Conservation (phyloP, 164 flowering plant genomes). For the Magnolia kwangsiensis region DNA sequence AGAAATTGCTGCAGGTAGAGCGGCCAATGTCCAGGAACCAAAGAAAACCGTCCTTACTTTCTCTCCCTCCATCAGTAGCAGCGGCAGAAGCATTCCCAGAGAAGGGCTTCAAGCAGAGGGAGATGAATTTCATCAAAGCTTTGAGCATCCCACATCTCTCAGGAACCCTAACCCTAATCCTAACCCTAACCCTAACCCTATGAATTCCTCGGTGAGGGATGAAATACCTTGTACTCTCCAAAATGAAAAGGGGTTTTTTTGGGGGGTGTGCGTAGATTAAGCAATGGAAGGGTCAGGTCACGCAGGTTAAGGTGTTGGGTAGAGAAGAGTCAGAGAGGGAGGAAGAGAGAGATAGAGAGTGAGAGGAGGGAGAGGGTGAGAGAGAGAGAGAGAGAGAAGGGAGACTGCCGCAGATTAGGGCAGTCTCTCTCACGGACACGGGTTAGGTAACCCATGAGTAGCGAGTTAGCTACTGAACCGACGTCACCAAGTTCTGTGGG, state of each 20-base stretch:
- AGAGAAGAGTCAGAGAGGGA: constrained; percentile 19
- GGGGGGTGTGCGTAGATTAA: not conserved
- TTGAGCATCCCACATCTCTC: too few relatives aligned
- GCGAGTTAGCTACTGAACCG: too few relatives aligned
- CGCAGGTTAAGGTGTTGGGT: constrained; percentile 18
- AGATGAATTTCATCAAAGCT: constrained; percentile 55
- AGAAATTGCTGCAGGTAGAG: constrained; percentile 48
- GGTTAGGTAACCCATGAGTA: too few relatives aligned
- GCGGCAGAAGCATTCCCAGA: constrained; percentile 21
- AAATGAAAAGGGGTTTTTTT: not conserved
- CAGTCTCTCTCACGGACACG: too few relatives aligned
- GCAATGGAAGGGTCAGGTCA: not conserved
- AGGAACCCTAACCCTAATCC: constrained; percentile 18
- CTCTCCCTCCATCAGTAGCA: constrained; percentile 21
- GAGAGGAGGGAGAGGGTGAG: too few relatives aligned
- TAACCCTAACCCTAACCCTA: not conserved
- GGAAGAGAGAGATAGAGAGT: too few relatives aligned
- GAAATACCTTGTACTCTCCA: not conserved
- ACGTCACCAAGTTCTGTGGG: too few relatives aligned
- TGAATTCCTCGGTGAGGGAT: not conserved
- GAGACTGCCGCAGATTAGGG: too few relatives aligned
- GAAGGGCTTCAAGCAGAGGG: constrained; percentile 54
- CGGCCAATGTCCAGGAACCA: constrained; percentile 51
- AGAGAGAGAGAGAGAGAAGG: too few relatives aligned
- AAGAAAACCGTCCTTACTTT: constrained; percentile 49